Base-by-base conservation (phyloP, 2,329 filamentous ascomycete genomes). In the Penicillium sp. region DNA sequence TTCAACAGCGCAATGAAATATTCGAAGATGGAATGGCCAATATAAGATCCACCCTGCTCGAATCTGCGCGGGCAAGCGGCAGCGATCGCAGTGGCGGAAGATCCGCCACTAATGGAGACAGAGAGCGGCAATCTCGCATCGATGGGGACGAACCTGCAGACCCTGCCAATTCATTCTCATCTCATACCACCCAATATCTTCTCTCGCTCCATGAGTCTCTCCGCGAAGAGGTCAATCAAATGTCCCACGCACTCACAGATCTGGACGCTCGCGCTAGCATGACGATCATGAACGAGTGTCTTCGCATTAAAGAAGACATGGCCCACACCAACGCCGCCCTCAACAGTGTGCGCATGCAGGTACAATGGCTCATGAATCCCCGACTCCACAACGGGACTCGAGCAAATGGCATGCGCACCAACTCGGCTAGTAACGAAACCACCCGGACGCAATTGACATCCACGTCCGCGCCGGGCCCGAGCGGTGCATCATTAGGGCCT, bases 251-350 rank as follows among this genome's bases (percentile, higher is more conserved):
- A 2, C 77, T 88, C 10, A 81, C 81, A 3, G 85, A 87, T 58
- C 78, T 87, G 45, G 86, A 89, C 63, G 85, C 83, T 51, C 82
- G 85, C 38, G 82, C 84, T 40, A 86, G 80, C 71, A 86, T 88
- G 84, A 82, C 85, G 60, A 82, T 86, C 43, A 81, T 88, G 76
- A 88, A 87, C 66, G 86, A 88, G 70, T 85, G 82, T 51, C 78
- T 87, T 35, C 83, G 85, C 3, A 80, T 84, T 53, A 85, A 86
- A 61, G 86, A 88, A 65, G 85, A 88, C 61, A 83, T 88, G 76
- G 80, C 85, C 11, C 85, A 87, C 68, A 82, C 84, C 7, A 86
- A 84, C 61, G 85, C 85, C 3, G 85, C 84, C 42, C 80, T 88
- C 48, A 84, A 82, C 65, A 82, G 80, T 16, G 80, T 87, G 63